phyloP scores from a whole-genome alignment of 345 rosid species.

The Salix purpurea region DNA sequence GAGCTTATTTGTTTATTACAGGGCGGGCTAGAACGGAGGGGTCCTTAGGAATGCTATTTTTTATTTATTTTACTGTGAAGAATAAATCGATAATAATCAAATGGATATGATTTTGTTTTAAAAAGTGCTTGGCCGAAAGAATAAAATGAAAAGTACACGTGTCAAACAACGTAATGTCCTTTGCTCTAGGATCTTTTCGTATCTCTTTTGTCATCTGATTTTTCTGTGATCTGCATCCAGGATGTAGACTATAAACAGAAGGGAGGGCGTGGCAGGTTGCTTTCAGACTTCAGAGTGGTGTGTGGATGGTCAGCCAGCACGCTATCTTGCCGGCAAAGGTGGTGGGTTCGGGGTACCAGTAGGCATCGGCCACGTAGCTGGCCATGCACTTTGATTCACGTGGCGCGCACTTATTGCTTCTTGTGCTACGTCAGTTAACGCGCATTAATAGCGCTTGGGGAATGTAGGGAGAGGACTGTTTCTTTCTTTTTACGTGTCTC shows the following conservation, averaged over 20 bases:
- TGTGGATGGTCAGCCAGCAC: neutral
- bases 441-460: neutral
- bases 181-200: neutral
- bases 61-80: too few species aligned
- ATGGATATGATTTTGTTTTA: too few species aligned
- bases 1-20: neutral
- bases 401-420: neutral
- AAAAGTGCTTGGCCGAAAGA: too few species aligned
- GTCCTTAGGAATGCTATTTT: too few species aligned
- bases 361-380: neutral
- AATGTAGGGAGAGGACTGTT: neutral
- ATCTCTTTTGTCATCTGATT: neutral
- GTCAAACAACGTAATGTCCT: neutral
- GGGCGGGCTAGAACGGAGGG: neutral
- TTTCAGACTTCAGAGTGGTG: neutral
- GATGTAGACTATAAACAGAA: neutral
- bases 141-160: constrained; percentile 1
- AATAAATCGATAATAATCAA: too few species aligned
- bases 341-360: neutral
- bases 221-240: neutral
- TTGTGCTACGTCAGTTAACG: neutral
- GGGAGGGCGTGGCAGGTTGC: neutral
- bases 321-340: constrained; percentile 13
- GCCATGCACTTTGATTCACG: neutral
- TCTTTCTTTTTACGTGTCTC: neutral